A percentile compares a stretch with the other conserved stretches of the same genome.
phyloP scores from a whole-genome alignment of 2,329 filamentous ascomycete genomes.

The Aspergillus vadensis region DNA sequence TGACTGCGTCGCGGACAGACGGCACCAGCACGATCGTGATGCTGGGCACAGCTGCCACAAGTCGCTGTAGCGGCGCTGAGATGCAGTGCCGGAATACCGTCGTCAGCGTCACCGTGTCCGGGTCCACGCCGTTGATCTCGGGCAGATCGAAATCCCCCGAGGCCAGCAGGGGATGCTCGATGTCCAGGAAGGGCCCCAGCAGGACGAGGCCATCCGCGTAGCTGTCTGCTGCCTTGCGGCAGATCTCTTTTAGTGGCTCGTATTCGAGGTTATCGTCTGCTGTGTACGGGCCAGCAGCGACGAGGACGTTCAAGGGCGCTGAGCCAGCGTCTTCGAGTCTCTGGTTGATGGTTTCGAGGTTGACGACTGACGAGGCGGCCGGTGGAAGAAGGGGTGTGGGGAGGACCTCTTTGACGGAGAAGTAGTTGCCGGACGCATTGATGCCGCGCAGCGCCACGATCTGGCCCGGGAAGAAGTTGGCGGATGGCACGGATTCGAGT shows the following conservation, averaged over 20 bases:
- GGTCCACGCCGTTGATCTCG: conserved; percentile 66
- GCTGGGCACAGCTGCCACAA: conserved; percentile 70
- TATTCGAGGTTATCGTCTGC: conserved; percentile 90
- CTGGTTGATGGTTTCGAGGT: conserved; percentile 69
- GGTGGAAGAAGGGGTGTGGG: conserved; percentile 72
- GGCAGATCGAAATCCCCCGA: conserved; percentile 77
- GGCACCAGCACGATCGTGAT: conserved; percentile 83
- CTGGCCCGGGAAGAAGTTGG: conserved; percentile 91
- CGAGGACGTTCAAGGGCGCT: conserved; percentile 72
- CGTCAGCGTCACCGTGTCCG: conserved; percentile 75
- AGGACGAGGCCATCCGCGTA: conserved; percentile 79
- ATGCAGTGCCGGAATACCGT: conserved; percentile 84
- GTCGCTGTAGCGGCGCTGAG: conserved; percentile 69
- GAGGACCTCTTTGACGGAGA: conserved; percentile 76
- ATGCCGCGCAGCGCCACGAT: conserved; percentile 84
- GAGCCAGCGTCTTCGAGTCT: conserved; percentile 67
- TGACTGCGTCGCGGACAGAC: conserved; percentile 77
- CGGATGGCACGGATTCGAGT: conserved; percentile 66
- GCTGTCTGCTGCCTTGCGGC: conserved; percentile 71
- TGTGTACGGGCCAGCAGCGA: conserved; percentile 87
- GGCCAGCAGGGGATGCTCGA: conserved; percentile 85
- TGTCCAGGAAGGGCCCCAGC: conserved; percentile 84
- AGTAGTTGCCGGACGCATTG: conserved; percentile 83
- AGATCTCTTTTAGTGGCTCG: conserved; percentile 80
- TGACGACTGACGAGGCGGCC: conserved; percentile 68